Evolutionary conservation across 2,329 filamentous ascomycete species (phyloP).

Genomic region (Microascus cirrosus): DNA sequence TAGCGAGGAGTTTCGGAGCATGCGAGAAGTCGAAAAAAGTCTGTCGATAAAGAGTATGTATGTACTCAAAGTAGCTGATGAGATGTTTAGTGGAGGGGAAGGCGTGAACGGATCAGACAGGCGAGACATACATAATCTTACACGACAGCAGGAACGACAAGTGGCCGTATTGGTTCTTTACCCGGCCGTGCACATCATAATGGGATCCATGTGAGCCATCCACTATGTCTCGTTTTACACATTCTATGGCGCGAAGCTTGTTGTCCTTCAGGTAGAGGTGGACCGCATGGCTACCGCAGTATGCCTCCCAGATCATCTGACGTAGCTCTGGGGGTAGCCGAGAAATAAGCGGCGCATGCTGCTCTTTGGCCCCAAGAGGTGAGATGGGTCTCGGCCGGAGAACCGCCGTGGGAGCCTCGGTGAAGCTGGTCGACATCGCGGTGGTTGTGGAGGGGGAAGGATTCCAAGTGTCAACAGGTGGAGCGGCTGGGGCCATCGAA

Average conservation of each 20-base stretch:
- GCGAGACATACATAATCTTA: slow-evolving; percentile 9
- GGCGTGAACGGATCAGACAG: not conserved
- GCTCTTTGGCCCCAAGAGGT: slow-evolving; percentile 7
- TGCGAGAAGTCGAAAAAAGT: slow-evolving; percentile 10
- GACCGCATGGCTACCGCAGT: slow-evolving; percentile 8
- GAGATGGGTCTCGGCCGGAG: slow-evolving; percentile 9
- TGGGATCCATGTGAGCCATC: not conserved
- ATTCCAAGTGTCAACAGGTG: not conserved
- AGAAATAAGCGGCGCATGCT: slow-evolving; percentile 8
- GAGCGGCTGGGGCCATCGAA: not conserved
- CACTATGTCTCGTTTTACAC: not conserved
- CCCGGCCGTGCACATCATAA: not conserved
- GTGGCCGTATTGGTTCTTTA: slow-evolving; percentile 7
- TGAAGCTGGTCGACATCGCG: slow-evolving; percentile 4
- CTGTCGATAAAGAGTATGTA: slow-evolving; percentile 8
- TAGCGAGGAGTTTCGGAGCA: not conserved
- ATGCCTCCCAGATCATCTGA: slow-evolving; percentile 9
- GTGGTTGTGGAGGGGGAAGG: not conserved
- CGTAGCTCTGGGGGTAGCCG: slow-evolving; percentile 8
- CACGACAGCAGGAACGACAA: slow-evolving; percentile 8
- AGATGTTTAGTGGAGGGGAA: slow-evolving; percentile 6
- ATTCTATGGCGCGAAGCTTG: slow-evolving; percentile 7
- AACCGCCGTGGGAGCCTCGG: too few relatives aligned
- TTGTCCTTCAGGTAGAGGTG: slow-evolving; percentile 5
- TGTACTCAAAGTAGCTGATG: slow-evolving; percentile 9